A percentile compares a stretch with the other conserved stretches of the same genome.
phyloP scores from a whole-genome alignment of 345 rosid species.

The Gossypium arboreum region DNA sequence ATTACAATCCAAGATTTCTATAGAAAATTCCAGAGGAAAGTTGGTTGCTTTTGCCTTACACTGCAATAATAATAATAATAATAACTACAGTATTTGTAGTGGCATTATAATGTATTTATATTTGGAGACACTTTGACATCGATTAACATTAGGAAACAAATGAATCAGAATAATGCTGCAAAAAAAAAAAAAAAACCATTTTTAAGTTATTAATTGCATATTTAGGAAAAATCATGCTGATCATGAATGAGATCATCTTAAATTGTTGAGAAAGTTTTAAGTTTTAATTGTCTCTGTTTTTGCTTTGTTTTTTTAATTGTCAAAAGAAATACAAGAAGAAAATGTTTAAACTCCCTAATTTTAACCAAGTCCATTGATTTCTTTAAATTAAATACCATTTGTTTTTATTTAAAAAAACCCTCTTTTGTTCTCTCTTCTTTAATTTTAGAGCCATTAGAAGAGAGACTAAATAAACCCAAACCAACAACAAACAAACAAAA shows the following conservation, averaged over 20 bases:
- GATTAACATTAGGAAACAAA: not conserved
- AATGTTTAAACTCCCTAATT: not conserved
- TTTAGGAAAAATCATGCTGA: no score
- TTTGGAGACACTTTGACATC: not conserved
- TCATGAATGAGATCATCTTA: no score
- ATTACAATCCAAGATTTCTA: constrained; percentile 33
- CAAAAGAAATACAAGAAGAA: no score
- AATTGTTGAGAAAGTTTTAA: no score
- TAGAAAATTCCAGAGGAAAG: constrained; percentile 9
- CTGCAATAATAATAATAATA: not conserved
- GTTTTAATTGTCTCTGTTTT: no score
- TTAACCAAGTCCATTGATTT: not conserved
- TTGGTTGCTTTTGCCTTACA: constrained; percentile 5
- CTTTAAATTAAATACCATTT: no score
- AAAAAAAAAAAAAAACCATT: no score
- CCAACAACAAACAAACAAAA: not conserved
- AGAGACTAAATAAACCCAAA: not conserved
- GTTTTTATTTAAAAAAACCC: not conserved
- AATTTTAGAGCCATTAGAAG: not conserved
- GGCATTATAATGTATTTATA: not conserved
- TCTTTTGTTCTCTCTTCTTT: not conserved
- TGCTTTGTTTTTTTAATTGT: no score
- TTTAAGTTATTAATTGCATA: no score
- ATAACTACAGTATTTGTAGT: not conserved
- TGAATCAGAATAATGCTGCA: not conserved